phyloP scores from a whole-genome alignment of 1,284 basidiomycete species.

The Porphyrellus sp. region DNA sequence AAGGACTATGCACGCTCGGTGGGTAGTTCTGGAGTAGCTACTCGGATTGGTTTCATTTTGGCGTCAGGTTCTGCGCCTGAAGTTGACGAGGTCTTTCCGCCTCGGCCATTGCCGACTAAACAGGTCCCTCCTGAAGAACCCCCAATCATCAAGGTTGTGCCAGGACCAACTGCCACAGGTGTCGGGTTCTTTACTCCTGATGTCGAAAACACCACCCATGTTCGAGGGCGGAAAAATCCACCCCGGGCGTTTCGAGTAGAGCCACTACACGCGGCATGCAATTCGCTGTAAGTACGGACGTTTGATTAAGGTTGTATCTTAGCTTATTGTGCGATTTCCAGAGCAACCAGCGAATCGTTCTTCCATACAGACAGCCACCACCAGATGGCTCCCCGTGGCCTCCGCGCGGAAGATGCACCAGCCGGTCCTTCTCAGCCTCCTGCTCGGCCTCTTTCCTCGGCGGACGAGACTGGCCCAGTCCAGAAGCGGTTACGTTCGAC shows the following conservation, averaged over 20 bases:
- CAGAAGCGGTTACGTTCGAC: slow-evolving; percentile 70
- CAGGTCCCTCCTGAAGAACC: slow-evolving; percentile 49
- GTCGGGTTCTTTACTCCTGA: slow-evolving; percentile 81
- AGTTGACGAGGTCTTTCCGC: slow-evolving; percentile 68
- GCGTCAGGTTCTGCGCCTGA: slow-evolving; percentile 59
- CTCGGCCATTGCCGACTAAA: slow-evolving; percentile 57
- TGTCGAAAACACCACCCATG: slow-evolving; percentile 48
- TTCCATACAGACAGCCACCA: slow-evolving; percentile 57
- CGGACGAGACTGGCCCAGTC: slow-evolving; percentile 74
- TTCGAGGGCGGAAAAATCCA: slow-evolving; percentile 54
- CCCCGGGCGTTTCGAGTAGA: slow-evolving; percentile 54
- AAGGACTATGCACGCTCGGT: slow-evolving; percentile 85
- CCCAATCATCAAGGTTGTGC: slow-evolving; percentile 39
- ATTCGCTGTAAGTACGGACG: slow-evolving; percentile 55
- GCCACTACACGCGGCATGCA: slow-evolving; percentile 47
- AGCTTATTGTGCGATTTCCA: slow-evolving; percentile 27
- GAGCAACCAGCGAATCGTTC: slow-evolving; percentile 60
- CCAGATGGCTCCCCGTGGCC: slow-evolving; percentile 40
- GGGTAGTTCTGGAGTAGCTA: slow-evolving; percentile 26
- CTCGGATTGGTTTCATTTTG: slow-evolving; percentile 17
- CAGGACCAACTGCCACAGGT: slow-evolving; percentile 51
- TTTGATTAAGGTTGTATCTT: slow-evolving; percentile 1
- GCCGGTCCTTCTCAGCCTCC: slow-evolving; percentile 43
- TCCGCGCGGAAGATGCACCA: slow-evolving; percentile 35
- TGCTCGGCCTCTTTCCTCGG: slow-evolving; percentile 68